Conservation (phyloP, 768 basidiomycete genomes). For the Tylopilus subfusipes region DNA sequence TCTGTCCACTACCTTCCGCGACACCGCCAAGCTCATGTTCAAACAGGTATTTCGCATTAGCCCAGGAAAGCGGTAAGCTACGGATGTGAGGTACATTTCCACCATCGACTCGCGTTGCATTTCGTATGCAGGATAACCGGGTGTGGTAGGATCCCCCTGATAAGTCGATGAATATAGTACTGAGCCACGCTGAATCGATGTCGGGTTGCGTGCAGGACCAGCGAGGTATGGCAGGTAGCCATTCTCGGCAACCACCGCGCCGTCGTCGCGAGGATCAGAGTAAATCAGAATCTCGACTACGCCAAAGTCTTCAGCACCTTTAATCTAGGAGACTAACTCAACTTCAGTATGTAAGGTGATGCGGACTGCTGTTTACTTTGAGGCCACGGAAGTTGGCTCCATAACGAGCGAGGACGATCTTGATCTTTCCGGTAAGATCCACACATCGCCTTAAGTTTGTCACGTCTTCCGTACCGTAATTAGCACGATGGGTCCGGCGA, state of each 20-base stretch:
- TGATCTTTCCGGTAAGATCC: conserved; percentile 70
- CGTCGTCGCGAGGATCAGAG: conserved; percentile 84
- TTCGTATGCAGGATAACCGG: conserved; percentile 84
- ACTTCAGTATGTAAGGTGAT: conserved; percentile 4
- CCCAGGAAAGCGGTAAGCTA: conserved; percentile 84
- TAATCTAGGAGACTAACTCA: conserved; percentile 46
- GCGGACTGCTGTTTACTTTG: conserved; percentile 47
- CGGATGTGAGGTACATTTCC: conserved; percentile 71
- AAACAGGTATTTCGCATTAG: conserved; percentile 72
- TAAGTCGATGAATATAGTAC: conserved; percentile 67
- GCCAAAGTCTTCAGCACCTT: conserved; percentile 80
- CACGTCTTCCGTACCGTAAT: conserved; percentile 75
- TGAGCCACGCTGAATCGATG: conserved; percentile 80
- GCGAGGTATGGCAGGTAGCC: conserved; percentile 70
- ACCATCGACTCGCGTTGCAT: conserved; percentile 60
- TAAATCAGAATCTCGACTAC: conserved; percentile 79
- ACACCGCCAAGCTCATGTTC: conserved; percentile 46
- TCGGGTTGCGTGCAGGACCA: conserved; percentile 84
- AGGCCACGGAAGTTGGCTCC: conserved; percentile 78
- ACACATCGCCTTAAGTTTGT: too few species aligned
- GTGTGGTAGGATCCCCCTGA: conserved; percentile 80
- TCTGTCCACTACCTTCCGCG: too few species aligned
- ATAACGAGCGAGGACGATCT: conserved; percentile 79
- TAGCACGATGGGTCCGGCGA: conserved; percentile 61
- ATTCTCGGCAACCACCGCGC: conserved; percentile 68